Percentiles rank a stretch among this genome's conserved stretches.
phyloP scores from a whole-genome alignment of 768 basidiomycete genomes.

The Podaxis sp. region DNA sequence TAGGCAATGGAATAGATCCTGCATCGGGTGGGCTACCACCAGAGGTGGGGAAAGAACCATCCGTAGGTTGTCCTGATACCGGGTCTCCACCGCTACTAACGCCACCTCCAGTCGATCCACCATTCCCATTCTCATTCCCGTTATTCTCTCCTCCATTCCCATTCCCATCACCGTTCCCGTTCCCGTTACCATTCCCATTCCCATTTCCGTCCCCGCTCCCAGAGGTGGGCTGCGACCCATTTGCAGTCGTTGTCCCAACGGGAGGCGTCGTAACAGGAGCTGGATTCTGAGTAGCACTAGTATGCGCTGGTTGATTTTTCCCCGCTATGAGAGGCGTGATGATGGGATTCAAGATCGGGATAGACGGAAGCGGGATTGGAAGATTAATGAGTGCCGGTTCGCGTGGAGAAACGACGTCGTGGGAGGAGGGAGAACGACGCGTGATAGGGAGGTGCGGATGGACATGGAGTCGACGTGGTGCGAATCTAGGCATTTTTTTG shows the following conservation, averaged over 20 bases:
- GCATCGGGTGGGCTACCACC: neutral
- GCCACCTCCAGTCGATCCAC: neutral
- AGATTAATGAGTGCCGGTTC: slow-evolving; percentile 38
- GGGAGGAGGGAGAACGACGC: neutral
- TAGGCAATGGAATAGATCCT: neutral
- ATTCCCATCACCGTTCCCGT: slow-evolving; percentile 18
- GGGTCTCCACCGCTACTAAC: neutral
- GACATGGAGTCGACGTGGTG: neutral
- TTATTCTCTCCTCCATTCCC: slow-evolving; percentile 2
- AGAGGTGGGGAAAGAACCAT: slow-evolving; percentile 7
- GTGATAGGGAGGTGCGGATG: slow-evolving; percentile 3
- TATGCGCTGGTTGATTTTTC: slow-evolving; percentile 16
- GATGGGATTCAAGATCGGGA: slow-evolving; percentile 41
- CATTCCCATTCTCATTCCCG: neutral
- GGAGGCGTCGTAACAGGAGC: slow-evolving; percentile 18
- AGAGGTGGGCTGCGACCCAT: slow-evolving; percentile 12
- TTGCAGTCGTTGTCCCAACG: slow-evolving; percentile 14
- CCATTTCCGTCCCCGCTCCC: slow-evolving; percentile 14
- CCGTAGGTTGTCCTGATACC: neutral
- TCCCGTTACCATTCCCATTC: slow-evolving; percentile 16
- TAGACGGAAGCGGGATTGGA: slow-evolving; percentile 36
- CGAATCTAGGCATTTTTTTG: slow-evolving; percentile 11
- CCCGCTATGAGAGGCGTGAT: slow-evolving; percentile 33
- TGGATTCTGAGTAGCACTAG: neutral
- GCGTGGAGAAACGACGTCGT: slow-evolving; percentile 23